Evolutionary conservation across 2,329 filamentous ascomycete species (phyloP).

Genomic region (Aaosphaeria arxii): DNA sequence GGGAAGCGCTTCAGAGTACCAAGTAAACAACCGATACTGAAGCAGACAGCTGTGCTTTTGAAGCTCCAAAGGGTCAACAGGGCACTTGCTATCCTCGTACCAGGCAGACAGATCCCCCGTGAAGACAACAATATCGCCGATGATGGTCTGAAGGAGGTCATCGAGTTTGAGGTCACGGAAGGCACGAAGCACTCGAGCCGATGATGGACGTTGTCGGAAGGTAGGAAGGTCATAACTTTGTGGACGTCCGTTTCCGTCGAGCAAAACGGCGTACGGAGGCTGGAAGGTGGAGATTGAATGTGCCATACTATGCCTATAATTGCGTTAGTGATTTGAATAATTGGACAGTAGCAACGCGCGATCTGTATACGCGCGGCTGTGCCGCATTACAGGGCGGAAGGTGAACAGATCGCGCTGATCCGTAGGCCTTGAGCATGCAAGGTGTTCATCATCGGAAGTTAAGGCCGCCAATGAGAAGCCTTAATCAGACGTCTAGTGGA

Average conservation of each 20-base stretch:
- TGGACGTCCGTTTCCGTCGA: slow-evolving; percentile 13
- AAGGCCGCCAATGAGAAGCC: too few relatives aligned
- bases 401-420: too few relatives aligned
- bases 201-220: slow-evolving; percentile 9
- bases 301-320: slow-evolving; percentile 29
- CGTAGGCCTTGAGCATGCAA: too few relatives aligned
- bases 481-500: too few relatives aligned
- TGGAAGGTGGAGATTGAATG: slow-evolving; percentile 29
- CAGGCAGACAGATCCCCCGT: slow-evolving; percentile 18
- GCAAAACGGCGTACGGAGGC: slow-evolving; percentile 23
- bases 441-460: too few relatives aligned
- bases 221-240: slow-evolving; percentile 20
- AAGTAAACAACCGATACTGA: slow-evolving; percentile 23
- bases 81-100: slow-evolving; percentile 12
- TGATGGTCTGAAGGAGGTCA: slow-evolving; percentile 14
- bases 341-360: background rate
- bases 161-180: slow-evolving; percentile 18
- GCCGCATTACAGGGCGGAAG: too few relatives aligned
- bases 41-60: slow-evolving; percentile 28
- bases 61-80: slow-evolving; percentile 24
- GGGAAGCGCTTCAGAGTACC: slow-evolving; percentile 16
- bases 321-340: background rate
- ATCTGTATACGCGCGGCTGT: too few relatives aligned
- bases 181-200: slow-evolving; percentile 11
- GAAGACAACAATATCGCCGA: slow-evolving; percentile 15